These are phyloP conservation scores for Glycine latifolia DNA, from an alignment of 306 rosid genomes.

Conservation along the genomic window DNA sequence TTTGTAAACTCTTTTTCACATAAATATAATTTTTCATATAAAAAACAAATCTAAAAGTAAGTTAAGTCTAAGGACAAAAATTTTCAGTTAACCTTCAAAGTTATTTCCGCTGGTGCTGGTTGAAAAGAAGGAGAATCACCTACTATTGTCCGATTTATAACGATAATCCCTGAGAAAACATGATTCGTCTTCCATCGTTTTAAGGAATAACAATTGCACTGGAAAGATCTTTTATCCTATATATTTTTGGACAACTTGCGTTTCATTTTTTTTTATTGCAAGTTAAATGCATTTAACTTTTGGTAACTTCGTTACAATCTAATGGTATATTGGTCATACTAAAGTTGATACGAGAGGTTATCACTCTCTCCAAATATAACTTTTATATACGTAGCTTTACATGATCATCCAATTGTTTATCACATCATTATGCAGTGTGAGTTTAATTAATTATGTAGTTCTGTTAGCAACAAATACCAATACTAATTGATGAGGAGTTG, in stretches of 20 bases:
- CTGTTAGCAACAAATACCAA: slow-evolving; percentile 29
- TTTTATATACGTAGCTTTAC: neutral
- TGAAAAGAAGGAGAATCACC: neutral
- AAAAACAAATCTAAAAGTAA: neutral
- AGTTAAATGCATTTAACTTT: neutral
- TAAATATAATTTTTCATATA: no score
- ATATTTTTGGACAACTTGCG: neutral
- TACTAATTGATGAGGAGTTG: slow-evolving; percentile 43
- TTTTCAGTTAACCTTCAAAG: neutral
- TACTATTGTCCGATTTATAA: neutral
- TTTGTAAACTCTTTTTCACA: no score
- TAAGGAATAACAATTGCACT: neutral
- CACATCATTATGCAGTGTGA: neutral
- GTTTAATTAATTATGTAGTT: neutral
- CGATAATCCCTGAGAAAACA: neutral
- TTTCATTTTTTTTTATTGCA: neutral
- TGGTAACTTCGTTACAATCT: neutral
- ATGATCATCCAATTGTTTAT: neutral
- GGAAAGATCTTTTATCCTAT: neutral
- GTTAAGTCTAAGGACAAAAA: neutral
- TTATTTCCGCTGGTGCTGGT: neutral
- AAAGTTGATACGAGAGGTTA: no score
- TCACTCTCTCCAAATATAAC: neutral
- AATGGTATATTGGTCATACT: no score
- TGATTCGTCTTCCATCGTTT: neutral